phyloP scores from a whole-genome alignment of 768 basidiomycete species.

The Termitomyces sp. region DNA sequence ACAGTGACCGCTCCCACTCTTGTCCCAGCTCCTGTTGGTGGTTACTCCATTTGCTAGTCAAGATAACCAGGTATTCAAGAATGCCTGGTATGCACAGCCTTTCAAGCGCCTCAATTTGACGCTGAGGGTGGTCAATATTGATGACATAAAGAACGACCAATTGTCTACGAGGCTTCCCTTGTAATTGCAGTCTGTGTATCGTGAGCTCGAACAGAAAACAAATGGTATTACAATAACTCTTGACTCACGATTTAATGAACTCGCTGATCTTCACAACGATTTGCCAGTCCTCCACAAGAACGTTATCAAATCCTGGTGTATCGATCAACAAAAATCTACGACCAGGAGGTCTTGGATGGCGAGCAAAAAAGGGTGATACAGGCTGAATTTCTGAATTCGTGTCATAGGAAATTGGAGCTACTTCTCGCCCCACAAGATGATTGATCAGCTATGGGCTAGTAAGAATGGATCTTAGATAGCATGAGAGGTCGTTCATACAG shows the following conservation, averaged over 20 bases:
- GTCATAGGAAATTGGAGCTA: neutral
- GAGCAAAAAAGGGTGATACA: neutral
- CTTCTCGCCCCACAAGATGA: neutral
- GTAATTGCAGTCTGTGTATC: neutral
- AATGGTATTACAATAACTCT: too few species aligned
- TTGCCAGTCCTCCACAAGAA: neutral
- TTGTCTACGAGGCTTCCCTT: neutral
- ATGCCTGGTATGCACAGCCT: neutral
- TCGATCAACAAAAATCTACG: neutral
- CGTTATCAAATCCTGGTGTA: slow-evolving; percentile 2
- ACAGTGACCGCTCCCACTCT: neutral
- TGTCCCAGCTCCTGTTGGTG: neutral
- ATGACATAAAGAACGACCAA: neutral
- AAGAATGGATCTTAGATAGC: neutral
- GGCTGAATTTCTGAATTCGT: neutral
- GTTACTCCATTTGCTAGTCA: neutral
- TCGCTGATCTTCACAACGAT: neutral
- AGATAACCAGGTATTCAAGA: neutral
- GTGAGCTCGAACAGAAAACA: too few species aligned
- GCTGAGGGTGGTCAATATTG: neutral
- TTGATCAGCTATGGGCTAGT: neutral
- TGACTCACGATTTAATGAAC: neutral
- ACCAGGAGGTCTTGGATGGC: neutral
- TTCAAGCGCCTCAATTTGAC: neutral
- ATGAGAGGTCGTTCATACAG: neutral